These are phyloP conservation scores for Poa annua DNA, from an alignment of 176 grass and related monocot genomes.

Conservation along the genomic window DNA sequence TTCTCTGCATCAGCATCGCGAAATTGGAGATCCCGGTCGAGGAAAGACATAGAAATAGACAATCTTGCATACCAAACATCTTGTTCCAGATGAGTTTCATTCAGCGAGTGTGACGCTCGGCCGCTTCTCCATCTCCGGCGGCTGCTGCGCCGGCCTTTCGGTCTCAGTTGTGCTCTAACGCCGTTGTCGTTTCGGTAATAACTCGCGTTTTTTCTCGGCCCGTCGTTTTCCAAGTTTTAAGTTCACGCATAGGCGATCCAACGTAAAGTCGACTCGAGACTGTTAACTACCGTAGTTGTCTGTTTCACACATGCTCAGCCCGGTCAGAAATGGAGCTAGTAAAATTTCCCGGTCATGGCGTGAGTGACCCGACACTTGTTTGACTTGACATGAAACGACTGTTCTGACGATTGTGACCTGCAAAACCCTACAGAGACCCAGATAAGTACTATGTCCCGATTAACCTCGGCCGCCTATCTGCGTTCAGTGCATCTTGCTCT, in stretches of 20 bases:
- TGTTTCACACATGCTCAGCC: constrained; percentile 29
- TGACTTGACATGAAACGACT: constrained; percentile 1
- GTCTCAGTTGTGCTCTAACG: background rate
- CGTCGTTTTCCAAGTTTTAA: background rate
- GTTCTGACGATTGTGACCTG: background rate
- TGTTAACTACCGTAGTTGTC: background rate
- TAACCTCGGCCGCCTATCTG: constrained; percentile 17
- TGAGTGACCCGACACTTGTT: constrained; percentile 10
- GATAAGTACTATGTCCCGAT: background rate
- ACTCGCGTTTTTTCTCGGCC: background rate
- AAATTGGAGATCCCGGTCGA: background rate
- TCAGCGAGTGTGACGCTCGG: background rate
- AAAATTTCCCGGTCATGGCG: background rate
- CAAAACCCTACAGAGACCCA: background rate
- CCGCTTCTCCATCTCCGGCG: background rate
- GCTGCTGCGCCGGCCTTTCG: background rate
- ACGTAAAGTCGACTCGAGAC: no score
- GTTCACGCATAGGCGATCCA: no score
- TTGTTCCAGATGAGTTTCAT: no score
- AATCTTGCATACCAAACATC: background rate
- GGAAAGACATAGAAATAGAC: background rate
- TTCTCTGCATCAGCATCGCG: background rate
- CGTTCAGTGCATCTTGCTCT: constrained; percentile 24
- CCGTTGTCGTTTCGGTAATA: background rate
- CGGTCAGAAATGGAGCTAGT: background rate